phyloP scores from a whole-genome alignment of 345 rosid genomes.

The Heritiera littoralis region DNA sequence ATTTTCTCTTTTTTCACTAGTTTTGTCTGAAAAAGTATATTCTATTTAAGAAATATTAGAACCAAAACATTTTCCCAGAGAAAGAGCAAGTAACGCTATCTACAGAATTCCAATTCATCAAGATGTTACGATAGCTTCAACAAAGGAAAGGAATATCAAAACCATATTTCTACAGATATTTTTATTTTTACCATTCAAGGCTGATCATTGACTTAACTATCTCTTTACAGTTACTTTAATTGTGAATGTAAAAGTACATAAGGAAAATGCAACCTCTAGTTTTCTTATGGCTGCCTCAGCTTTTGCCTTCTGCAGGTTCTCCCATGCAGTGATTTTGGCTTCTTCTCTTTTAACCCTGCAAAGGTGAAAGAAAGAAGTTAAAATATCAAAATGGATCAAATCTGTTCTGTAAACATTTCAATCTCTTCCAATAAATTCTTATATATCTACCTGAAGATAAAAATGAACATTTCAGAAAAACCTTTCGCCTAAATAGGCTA shows the following conservation, averaged over 20 bases:
- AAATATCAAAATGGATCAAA: not conserved
- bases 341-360: constrained; percentile 78
- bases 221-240: not conserved
- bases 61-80: not conserved
- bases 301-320: constrained; percentile 96
- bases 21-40: not conserved
- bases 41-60: not conserved
- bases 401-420: not conserved
- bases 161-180: not conserved
- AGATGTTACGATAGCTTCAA: not conserved
- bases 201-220: constrained; percentile 7
- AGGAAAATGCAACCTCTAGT: constrained; percentile 69
- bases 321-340: constrained; percentile 93
- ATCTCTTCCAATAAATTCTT: not conserved
- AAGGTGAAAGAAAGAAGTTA: constrained; percentile 1
- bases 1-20: not conserved
- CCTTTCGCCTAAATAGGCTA: not conserved
- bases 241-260: constrained; percentile 16
- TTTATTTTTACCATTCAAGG: not conserved
- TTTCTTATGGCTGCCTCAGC: constrained; percentile 94
- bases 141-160: constrained; percentile 9
- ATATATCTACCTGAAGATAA: not conserved
- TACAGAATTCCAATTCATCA: not conserved
- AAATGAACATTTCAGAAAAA: not conserved
- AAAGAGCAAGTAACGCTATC: constrained; percentile 6